phyloP scores from a whole-genome alignment of 352 stramenopile genomes.

The Phytophthora hibernalis region DNA sequence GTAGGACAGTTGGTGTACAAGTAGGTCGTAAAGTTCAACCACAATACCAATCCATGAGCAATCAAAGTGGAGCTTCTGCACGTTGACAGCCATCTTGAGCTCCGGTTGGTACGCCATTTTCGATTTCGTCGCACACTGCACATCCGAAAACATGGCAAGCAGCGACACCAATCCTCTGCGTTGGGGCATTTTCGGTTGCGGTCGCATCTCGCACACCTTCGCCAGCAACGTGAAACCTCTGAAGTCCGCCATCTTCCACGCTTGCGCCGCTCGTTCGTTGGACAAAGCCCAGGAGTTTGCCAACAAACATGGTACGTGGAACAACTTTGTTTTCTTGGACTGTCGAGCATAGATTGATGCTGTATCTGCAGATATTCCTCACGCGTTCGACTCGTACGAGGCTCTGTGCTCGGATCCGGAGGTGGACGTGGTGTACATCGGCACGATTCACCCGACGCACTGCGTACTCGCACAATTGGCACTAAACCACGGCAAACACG shows the following conservation, averaged over 20 bases:
- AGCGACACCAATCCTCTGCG: conserved; percentile 34
- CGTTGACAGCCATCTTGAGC: background rate
- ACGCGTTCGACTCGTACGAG: conserved; percentile 82
- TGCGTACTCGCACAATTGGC: conserved; percentile 65
- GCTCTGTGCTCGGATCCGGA: conserved; percentile 70
- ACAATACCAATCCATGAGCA: conserved; percentile 15
- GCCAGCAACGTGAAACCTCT: conserved; percentile 49
- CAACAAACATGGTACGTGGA: conserved; percentile 46
- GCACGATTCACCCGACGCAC: conserved; percentile 85
- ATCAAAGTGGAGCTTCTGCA: background rate
- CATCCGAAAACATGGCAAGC: conserved; percentile 10
- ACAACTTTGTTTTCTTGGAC: conserved; percentile 13
- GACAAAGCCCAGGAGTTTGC: conserved; percentile 53
- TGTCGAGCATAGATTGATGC: background rate
- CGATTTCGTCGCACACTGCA: conserved; percentile 8
- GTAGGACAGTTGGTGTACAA: conserved; percentile 13
- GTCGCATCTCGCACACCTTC: conserved; percentile 69
- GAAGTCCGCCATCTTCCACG: conserved; percentile 27
- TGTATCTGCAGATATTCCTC: conserved; percentile 34
- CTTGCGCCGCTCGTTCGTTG: conserved; percentile 59
- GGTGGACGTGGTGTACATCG: conserved; percentile 92
- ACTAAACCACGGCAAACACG: conserved; percentile 83
- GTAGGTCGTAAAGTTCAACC: conserved; percentile 24
- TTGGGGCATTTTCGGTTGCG: conserved; percentile 73
- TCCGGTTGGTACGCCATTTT: conserved; percentile 11